Evolutionary conservation across 1,139 yeast species (phyloP), one percentile per base, ranked within the genome.

Genomic region (Taphrina wiesneri): DNA sequence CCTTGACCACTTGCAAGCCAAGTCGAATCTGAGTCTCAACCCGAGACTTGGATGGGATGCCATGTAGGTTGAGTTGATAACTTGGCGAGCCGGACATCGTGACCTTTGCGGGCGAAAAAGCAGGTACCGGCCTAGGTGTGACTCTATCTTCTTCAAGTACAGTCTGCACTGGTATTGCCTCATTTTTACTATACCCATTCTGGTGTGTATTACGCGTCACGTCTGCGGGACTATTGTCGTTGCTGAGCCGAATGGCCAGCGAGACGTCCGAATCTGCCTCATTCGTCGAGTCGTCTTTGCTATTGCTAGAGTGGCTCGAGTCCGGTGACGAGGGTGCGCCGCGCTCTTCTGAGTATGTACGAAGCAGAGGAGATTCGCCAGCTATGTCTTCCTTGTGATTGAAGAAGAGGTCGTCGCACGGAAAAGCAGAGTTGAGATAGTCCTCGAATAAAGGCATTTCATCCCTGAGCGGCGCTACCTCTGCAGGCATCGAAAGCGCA

Each of bases 11-110:
- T 6, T 83, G 76, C 34, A 93, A 77, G 62, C 83, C 81, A 67
- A 93, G 79, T 75, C 90, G 92, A 74, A 92, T 90, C 77, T 93
- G 98, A 23, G 97, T 93, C 77, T 93, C 99, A 4, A 93, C 98
- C 70, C 99, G 83, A 9, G 97, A 90, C 71, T 85, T 85, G 11
- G 82, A 77, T 4, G 97, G 97, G 61, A 92, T 78, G 66, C 86
- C 87, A 13, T 81, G 77, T 0, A 91, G 78, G 34, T 78, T 77
- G 68, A 92, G 73, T 65, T 81, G 78, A 75, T 85, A 88, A 15
- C 30, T 47, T 11, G 62, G 45, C 28, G 23, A 28, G 3, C 28
- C 39, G 15, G 43, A 46, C 25, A 36, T 15, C 17, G 15, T 43
- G 6, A 34, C 1, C 11, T 13, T 25, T 6, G 26, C 25, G 43